Evolutionary conservation across 2,329 filamentous ascomycete genomes (phyloP), one percentile per base, ranked within the genome.

Genomic region (Trichoderma sp.): DNA sequence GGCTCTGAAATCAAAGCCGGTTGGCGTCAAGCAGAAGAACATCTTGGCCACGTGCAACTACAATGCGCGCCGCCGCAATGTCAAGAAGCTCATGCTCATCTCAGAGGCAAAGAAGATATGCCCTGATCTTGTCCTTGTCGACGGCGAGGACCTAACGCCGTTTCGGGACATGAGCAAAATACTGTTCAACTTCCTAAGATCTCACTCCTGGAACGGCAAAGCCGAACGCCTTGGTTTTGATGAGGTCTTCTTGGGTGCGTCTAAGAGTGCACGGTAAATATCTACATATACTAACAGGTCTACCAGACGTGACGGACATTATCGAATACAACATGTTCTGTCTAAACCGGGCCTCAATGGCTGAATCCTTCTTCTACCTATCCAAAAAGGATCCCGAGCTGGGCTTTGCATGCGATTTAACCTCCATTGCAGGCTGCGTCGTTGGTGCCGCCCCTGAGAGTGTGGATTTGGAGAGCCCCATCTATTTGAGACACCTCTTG

Each of bases 41-140:
- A 97, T 98, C 70, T 86, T 96, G 53, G 93, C 95, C 26, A 97
- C 94, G 5, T 97, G 93, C 86, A 98, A 98, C 82, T 98, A 98
- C 81, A 93, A 93, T 79, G 95, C 95, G 26, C 90, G 95, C 43
- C 84, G 89, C 66, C 87, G 83, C n/a, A 90, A 89, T 68, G 86
- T 95, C 68, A 85, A 88, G 80, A 98, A 99, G 84, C 86, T 98
- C 73, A 94, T 97, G 86, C 88, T 94, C 74, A 90, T 98, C 78
- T 88, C 86, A 68, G 94, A 98, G 73, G 96, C 95, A 4, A 93
- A 89, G 81, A 90, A 87, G 76, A 81, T 91, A 32, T 97, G 94
- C 75, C 94, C 95, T 0, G 93, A 97, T 71, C 88, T 97, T 17
- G 89, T 97, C 66, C 90, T 98, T 63, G 88, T 96, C 47, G 88